phyloP scores from a whole-genome alignment of 2,329 filamentous ascomycete genomes.

The Penicillium griseofulvum region DNA sequence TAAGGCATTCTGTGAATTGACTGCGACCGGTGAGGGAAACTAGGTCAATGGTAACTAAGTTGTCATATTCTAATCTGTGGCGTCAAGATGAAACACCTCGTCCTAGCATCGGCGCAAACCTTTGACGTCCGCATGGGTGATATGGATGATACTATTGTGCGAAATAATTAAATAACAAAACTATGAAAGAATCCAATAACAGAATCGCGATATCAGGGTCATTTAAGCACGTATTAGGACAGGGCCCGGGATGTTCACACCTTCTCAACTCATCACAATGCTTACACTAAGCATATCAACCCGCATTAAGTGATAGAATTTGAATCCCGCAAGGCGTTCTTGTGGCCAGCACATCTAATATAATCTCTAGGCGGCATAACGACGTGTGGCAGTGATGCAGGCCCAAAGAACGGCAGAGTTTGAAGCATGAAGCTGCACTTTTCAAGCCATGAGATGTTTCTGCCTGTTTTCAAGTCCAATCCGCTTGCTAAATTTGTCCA shows the following conservation, averaged over 20 bases:
- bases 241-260: neutral
- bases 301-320: neutral
- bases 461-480: neutral
- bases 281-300: neutral
- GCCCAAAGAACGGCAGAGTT: neutral
- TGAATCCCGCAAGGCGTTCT: neutral
- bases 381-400: neutral
- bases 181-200: neutral
- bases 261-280: neutral
- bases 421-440: neutral
- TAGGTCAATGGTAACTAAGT: slow-evolving; percentile 36
- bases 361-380: neutral
- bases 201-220: too few species aligned
- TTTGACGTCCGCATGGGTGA: slow-evolving; percentile 10
- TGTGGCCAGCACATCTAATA: neutral
- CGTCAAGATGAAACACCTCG: slow-evolving; percentile 13
- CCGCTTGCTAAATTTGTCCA: neutral
- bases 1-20: slow-evolving; percentile 89
- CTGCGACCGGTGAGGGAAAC: slow-evolving; percentile 45
- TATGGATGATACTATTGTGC: neutral
- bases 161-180: neutral
- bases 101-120: slow-evolving; percentile 15
- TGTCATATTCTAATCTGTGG: slow-evolving; percentile 15
- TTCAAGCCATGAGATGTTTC: neutral
- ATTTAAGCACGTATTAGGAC: neutral